These are phyloP conservation scores for Cenchrus fungigraminus DNA, from an alignment of 176 grass and related monocot genomes.

Conservation along the genomic window DNA sequence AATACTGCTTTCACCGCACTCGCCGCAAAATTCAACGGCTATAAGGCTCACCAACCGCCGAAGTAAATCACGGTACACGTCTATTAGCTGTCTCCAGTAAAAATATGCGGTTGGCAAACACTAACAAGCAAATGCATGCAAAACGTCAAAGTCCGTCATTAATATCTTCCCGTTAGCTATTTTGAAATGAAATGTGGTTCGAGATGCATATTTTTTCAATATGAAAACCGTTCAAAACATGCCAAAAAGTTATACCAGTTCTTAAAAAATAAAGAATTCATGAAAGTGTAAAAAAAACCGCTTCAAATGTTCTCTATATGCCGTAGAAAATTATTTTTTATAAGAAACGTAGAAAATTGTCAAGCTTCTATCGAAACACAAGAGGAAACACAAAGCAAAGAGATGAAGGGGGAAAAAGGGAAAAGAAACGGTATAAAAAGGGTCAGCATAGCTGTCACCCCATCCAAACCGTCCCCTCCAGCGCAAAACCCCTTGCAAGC, in stretches of 20 bases:
- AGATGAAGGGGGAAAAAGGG: too few species aligned
- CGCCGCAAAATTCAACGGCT: neutral
- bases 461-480: conserved; percentile 51
- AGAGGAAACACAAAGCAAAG: neutral
- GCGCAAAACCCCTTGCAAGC: conserved; percentile 43
- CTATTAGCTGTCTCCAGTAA: neutral
- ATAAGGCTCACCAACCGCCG: neutral
- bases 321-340: too few species aligned
- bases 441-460: conserved; percentile 43
- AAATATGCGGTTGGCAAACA: neutral
- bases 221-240: neutral
- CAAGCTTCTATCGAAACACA: neutral
- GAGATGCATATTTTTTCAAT: accelerated
- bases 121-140: neutral
- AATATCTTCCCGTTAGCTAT: neutral
- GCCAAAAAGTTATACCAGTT: neutral
- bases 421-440: conserved; percentile 30
- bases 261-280: neutral
- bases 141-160: neutral
- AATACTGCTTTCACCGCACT: too few species aligned
- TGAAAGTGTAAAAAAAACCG: too few species aligned
- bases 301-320: too few species aligned
- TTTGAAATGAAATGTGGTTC: neutral
- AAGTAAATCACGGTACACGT: neutral
- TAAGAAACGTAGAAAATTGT: too few species aligned